Base-by-base conservation (phyloP, 768 basidiomycete species). In the Rickenella mellea region DNA sequence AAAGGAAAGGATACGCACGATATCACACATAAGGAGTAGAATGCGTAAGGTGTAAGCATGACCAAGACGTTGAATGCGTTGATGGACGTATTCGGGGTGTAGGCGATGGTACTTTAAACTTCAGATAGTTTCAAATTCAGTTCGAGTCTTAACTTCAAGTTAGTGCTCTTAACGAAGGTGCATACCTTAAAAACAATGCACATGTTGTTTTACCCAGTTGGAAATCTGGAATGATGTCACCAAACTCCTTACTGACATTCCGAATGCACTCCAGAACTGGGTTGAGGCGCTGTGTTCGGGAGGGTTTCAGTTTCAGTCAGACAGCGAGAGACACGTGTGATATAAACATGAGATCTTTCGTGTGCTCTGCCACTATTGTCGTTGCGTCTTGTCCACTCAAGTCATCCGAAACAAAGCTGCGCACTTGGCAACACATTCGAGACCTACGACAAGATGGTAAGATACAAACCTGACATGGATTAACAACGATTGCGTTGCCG, bases 11-110 rank as follows among this genome's bases (percentile, higher is more conserved):
- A 21, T 11, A 65, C 89, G 55, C 52, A 92, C 94, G 40, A 94
- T 76, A 63, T 99, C 96, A 55, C 88, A 97, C 51, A 92, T 68
- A 35, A 98, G 72, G 19, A 99, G 74, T 24, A 98, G 67, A 42
- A 99, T 75, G 36, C 96, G 68, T 12, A 98, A 71, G 46, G 74
- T 84, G 60, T 91, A 98, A 2, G 78, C 75, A 27, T 72, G 73
- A 3, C 83, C 86, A 15, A 99, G 76, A 50, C 80, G 83, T 53
- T 90, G 84, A 45, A 99, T 91, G 10, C 96, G 81, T 39, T 75
- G 74, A 58, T 90, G 88, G 43, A 99, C 82, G 58, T 99, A 99
- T 60, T 98, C 96, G 11, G 96, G 96, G 60, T 98, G 96, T 11
- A 99, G 74, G 39, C 93, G 84, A 54, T 98, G 93, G 51, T 98